These are phyloP conservation scores for Ophiognomonia clavigignenti-juglandacearum DNA, from an alignment of 2,329 filamentous ascomycete species.

Conservation along the genomic window DNA sequence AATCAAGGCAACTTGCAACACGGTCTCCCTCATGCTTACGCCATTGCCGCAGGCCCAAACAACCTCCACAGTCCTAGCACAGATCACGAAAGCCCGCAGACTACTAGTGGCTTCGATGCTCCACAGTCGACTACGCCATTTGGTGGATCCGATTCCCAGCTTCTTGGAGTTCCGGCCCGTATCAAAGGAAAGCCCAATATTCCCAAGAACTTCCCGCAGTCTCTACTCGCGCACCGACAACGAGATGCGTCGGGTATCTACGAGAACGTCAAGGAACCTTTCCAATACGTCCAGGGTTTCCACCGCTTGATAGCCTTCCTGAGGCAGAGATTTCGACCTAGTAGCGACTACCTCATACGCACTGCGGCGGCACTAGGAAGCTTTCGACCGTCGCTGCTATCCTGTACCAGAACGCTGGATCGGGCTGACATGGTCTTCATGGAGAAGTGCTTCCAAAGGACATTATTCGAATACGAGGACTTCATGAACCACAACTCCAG, in stretches of 20 bases:
- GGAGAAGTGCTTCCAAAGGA: slow-evolving; percentile 95
- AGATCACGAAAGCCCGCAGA: slow-evolving; percentile 58
- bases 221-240: slow-evolving; percentile 52
- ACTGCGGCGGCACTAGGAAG: slow-evolving; percentile 85
- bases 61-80: slow-evolving; percentile 61
- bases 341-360: slow-evolving; percentile 62
- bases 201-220: slow-evolving; percentile 39
- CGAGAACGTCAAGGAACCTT: slow-evolving; percentile 82
- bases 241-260: slow-evolving; percentile 83
- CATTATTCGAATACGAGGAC: slow-evolving; percentile 87
- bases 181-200: slow-evolving; percentile 41
- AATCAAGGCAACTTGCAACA: slow-evolving; percentile 56
- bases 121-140: slow-evolving; percentile 43
- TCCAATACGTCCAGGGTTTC: slow-evolving; percentile 85
- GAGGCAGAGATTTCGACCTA: slow-evolving; percentile 67
- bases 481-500: slow-evolving; percentile 85
- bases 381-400: slow-evolving; percentile 89
- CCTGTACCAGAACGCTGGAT: slow-evolving; percentile 84
- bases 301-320: slow-evolving; percentile 81
- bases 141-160: slow-evolving; percentile 15
- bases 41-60: slow-evolving; percentile 57
- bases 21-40: slow-evolving; percentile 60
- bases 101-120: slow-evolving; percentile 47
- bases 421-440: slow-evolving; percentile 90
- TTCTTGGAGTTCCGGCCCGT: slow-evolving; percentile 26